Base-by-base conservation (phyloP, 2,329 filamentous ascomycete species). In the Cladosporium phlei region DNA sequence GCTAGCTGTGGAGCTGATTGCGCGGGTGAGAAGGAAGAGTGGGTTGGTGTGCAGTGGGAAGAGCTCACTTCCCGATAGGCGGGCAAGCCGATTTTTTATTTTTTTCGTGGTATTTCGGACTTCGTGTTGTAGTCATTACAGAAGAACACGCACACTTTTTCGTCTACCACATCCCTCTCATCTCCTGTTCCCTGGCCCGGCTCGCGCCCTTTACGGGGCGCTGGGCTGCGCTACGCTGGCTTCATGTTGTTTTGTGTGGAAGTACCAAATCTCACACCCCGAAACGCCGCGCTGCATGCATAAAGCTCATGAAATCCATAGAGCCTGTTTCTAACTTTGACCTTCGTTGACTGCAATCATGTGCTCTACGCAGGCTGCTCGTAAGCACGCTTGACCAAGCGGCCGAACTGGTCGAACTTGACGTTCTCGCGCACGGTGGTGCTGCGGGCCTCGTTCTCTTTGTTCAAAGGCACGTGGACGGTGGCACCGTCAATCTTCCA, bases 41-140 rank as follows among this genome's bases (percentile, higher is more conserved):
- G 93, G 91, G 82, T 79, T n/a, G 93, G 91, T 5, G 93, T 97
- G 54, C 93, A 98, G 68, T 98, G 91, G 93, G 93, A 98, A 69
- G 90, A 96, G 42, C 17, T 45, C 8, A 29, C 42, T 21, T 8
- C 22, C 7, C 19, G 34, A 19, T 21, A 45, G 35, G 14, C 27
- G n/a, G 19, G 35, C 12, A 17, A 38, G 35, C 14, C 9, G 14
- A 6, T 29, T 16, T 8, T 14, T n/a, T 29, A 16, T 28, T 17
- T 16, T 35, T n/a, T 17, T 34, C 27, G 19, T 32, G 39, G 25
- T 29, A 29, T 39, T 29, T 29, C 37, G 20, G 16, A 39, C 28
- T 33, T 43, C 39, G n/a, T 33, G 39, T 33, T 19, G 8, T 37
- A 45, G 42, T 37, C 42, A 22, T 45, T 37, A 32, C 35, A 27